Evolutionary conservation across 2,329 filamentous ascomycete species (phyloP), one percentile per base, ranked within the genome.

Genomic region (Aspergillus tanneri): DNA sequence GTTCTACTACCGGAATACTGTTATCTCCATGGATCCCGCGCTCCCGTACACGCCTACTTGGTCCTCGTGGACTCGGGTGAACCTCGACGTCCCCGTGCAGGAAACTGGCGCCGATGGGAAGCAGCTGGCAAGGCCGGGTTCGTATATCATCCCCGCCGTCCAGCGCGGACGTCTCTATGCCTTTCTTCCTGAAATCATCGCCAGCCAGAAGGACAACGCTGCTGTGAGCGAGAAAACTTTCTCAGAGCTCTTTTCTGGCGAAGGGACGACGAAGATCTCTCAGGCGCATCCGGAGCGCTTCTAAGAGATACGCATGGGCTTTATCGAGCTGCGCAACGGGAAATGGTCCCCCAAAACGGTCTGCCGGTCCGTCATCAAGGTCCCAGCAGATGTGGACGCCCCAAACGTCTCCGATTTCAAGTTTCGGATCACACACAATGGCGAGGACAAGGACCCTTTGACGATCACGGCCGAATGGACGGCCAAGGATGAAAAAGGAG

Each of bases 301-400:
- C 21, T 43, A 25, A 25, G 39, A 43, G 39, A 5, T 43, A 3
- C 4, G 21, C 6, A 43, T 43, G 39, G 39, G 39, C 23, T 43
- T 21, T n/a, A 43, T 25, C 2, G 24, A 43, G 39, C 39, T 43
- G 16, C 39, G 39, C 16, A 32, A 43, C 25, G 39, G 39, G 16
- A 43, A 43, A 32, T 43, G 39, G 39, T 14, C 39, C 5, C 39
- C 24, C 39, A 30, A 32, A n/a, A n/a, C 18, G 19, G 39, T 43
- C 16, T 32, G 23, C 2, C 25, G 19, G 24, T 43, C 25, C n/a
- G n/a, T 16, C 3, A 18, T 7, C n/a, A 10, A 5, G n/a, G n/a
- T 22, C 19, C 12, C 24, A 12, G 9, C 6, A 41, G 38, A n/a
- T n/a, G n/a, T n/a, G n/a, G n/a, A n/a, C n/a, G n/a, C n/a, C n/a